A percentile compares a stretch with the other conserved stretches of the same genome.
These are phyloP conservation scores for Ligustrum vulgare DNA, from an alignment of 257 asterid species.

Conservation along the genomic window DNA sequence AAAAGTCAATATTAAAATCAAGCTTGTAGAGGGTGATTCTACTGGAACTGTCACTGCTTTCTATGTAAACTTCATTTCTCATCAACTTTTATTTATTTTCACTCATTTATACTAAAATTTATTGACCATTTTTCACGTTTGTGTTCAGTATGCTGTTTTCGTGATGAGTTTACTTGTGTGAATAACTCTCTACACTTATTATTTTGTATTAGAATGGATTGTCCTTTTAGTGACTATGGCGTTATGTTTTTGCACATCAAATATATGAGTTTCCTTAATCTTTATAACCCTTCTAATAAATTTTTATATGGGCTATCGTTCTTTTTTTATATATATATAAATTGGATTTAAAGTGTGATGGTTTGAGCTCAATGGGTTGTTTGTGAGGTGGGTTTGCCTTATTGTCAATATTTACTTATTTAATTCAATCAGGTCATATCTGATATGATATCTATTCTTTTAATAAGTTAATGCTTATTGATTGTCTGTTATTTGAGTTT, in stretches of 20 bases:
- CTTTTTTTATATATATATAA: no score
- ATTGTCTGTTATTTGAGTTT: conserved; percentile 6
- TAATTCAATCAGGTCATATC: conserved; percentile 5
- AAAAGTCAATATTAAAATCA: conserved; percentile 47
- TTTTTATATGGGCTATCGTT: no score
- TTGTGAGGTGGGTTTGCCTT: conserved; percentile 21
- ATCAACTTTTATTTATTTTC: no score
- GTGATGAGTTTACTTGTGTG: neutral
- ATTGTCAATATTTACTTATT: conserved; percentile 14
- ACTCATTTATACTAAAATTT: no score
- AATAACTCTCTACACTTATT: neutral
- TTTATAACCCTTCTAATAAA: no score
- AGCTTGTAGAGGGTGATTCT: conserved; percentile 90
- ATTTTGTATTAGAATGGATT: neutral
- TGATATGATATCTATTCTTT: conserved; percentile 4
- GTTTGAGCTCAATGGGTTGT: conserved; percentile 29
- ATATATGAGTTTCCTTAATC: no score
- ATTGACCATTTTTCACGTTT: neutral
- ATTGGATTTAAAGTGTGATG: conserved; percentile 28
- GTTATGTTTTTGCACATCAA: no score
- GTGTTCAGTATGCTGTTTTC: neutral
- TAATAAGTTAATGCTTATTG: conserved; percentile 12
- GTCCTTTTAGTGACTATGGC: neutral
- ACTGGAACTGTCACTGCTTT: conserved; percentile 77
- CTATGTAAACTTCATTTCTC: no score